Conservation (phyloP, 2,329 filamentous ascomycete species). For the Lachnellula hyalina region DNA sequence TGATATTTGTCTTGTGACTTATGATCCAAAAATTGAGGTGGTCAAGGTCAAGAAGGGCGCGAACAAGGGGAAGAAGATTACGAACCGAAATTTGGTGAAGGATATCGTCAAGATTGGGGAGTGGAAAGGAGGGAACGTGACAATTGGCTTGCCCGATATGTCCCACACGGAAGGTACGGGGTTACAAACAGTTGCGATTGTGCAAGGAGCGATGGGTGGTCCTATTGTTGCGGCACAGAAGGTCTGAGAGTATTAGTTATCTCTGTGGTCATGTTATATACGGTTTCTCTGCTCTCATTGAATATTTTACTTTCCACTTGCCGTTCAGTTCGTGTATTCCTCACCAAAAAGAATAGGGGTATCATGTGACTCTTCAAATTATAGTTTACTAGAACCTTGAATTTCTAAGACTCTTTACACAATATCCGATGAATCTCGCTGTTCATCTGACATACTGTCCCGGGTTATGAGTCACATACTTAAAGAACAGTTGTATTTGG, state of each 20-base stretch:
- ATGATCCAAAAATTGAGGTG: constrained; percentile 25
- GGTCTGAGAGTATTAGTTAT: neutral
- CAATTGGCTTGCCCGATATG: constrained; percentile 22
- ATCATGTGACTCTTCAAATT: no score
- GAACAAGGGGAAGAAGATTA: constrained; percentile 35
- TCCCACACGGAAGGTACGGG: constrained; percentile 21
- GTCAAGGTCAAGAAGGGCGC: constrained; percentile 32
- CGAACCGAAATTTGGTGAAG: constrained; percentile 31
- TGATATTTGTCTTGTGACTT: constrained; percentile 27
- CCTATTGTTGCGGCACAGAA: constrained; percentile 22
- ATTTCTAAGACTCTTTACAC: no score
- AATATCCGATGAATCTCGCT: no score
- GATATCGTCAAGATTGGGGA: constrained; percentile 33
- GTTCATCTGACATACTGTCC: no score
- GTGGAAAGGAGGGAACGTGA: constrained; percentile 32
- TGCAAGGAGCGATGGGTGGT: constrained; percentile 27
- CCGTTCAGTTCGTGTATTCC: no score
- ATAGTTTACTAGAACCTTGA: no score
- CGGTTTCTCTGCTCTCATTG: neutral
- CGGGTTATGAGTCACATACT: no score
- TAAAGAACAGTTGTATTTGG: no score
- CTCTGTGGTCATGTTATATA: neutral
- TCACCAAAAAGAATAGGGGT: no score
- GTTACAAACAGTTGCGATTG: constrained; percentile 27
- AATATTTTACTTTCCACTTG: neutral